These are phyloP conservation scores for Lentinus tigrinus DNA, from an alignment of 768 basidiomycete genomes.

Conservation along the genomic window DNA sequence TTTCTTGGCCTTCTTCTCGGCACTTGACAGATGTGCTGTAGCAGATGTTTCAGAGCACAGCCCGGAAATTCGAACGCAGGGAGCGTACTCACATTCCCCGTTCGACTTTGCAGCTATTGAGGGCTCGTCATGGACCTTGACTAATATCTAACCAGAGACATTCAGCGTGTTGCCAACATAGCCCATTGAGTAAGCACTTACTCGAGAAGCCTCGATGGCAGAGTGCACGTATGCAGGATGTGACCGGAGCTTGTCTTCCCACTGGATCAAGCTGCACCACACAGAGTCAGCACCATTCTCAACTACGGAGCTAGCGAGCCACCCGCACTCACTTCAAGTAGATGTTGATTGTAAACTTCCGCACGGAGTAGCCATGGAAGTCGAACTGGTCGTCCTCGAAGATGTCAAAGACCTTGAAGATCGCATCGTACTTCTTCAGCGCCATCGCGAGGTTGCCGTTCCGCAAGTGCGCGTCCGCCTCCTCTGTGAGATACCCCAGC, in stretches of 20 bases:
- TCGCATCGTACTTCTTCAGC: conserved; percentile 78
- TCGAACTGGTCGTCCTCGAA: conserved; percentile 97
- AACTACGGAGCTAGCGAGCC: background rate
- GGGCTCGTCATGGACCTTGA: conserved; percentile 70
- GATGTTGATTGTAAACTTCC: conserved; percentile 83
- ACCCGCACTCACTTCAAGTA: conserved; percentile 71
- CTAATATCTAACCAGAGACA: conserved; percentile 58
- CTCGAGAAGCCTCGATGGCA: conserved; percentile 68
- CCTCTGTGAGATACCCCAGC: conserved; percentile 79
- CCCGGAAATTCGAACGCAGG: background rate
- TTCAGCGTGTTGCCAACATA: background rate
- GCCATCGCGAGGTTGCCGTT: conserved; percentile 72
- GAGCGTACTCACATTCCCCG: conserved; percentile 19
- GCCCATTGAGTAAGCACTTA: conserved; percentile 30
- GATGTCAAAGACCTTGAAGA: conserved; percentile 82
- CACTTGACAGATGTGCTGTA: conserved; percentile 49
- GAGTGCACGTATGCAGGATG: conserved; percentile 76
- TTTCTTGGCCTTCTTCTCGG: conserved; percentile 81
- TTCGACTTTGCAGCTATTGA: conserved; percentile 45
- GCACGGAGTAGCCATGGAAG: conserved; percentile 93
- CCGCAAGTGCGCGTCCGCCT: conserved; percentile 68
- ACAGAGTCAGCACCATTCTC: conserved; percentile 5
- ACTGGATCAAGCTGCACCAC: conserved; percentile 62
- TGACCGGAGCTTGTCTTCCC: conserved; percentile 78
- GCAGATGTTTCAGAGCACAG: conserved; percentile 5